Evolutionary conservation across 176 grass and related monocot genomes (phyloP), one percentile per base, ranked within the genome.

Genomic region (Hordeum marinum): DNA sequence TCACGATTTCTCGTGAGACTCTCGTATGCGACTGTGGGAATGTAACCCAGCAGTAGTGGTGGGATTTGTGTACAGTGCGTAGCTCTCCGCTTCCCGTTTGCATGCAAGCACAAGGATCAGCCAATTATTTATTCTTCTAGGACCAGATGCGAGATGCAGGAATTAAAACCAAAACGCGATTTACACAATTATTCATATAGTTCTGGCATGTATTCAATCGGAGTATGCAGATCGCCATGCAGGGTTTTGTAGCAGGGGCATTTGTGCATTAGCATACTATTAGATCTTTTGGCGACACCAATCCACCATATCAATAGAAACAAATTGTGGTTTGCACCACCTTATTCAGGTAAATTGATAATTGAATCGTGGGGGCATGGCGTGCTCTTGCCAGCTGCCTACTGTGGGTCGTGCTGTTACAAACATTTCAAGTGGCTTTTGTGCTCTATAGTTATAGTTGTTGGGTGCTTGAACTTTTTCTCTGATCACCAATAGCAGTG

Each of bases 71-170:
- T 46, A 48, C 26, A 90, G 24, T 59, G 35, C 65, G 17, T 42
- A 26, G 11, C 48, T 63, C 18, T 76, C 21, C 3, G 37, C 40
- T 65, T 36, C 27, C 69, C 31, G 55, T 72, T 7, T 78, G 75
- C 84, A 83, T 87, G 85, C 89, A 87, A 75, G 60, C 68, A 68
- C 60, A 84, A 70, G 24, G 21, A 4, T 52, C 25, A 75, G 9
- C 14, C 42, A 52, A 75, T 75, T 52, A 52, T 42, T 71, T 25
- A 42, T 54, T 20, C 15, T 35, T 62, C 43, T 75, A 37, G 26
- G 61, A 48, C 72, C 65, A 50, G 29, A 72, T 71, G 57, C 24
- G 59, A 24, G 17, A 68, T 24, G 7, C 31, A 20, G 37, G 11
- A 67, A 65, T 6, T 32, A 10, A n/a, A 67, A 57, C 17, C 64